phyloP scores from a whole-genome alignment of 148 eudicot genomes.

The Fagopyrum esculentum region DNA sequence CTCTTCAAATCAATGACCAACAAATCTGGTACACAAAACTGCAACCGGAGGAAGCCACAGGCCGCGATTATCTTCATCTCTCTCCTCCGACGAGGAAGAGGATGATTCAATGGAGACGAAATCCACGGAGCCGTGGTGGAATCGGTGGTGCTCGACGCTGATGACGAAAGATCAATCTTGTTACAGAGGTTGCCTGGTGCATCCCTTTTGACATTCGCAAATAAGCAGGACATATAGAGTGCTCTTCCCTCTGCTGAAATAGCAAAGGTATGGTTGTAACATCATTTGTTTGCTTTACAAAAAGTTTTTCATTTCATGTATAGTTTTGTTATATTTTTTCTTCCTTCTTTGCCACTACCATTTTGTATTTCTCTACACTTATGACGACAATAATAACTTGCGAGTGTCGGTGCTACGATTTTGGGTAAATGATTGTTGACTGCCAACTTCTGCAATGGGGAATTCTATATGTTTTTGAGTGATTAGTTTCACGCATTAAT shows the following conservation, averaged over 20 bases:
- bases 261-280: conserved; percentile 49
- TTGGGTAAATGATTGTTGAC: too few species aligned
- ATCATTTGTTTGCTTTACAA: neutral
- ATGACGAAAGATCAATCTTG: neutral
- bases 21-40: neutral
- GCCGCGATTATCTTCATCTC: neutral
- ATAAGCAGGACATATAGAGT: conserved; percentile 96
- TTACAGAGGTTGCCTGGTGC: conserved; percentile 86
- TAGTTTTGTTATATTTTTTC: neutral
- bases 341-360: neutral
- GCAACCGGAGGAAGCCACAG: neutral
- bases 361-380: too few species aligned
- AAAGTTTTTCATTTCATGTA: neutral
- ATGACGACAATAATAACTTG: neutral
- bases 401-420: neutral
- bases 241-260: conserved; percentile 84
- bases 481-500: too few species aligned
- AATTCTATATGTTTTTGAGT: too few species aligned
- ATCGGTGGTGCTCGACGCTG: conserved; percentile 7
- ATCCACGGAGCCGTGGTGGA: neutral
- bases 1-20: neutral
- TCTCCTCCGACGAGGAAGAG: neutral
- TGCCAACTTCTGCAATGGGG: too few species aligned
- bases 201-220: conserved; percentile 79
- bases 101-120: neutral